These are phyloP conservation scores for Amaranthus hypochondriacus DNA, from an alignment of 148 eudicot genomes.

Conservation along the genomic window DNA sequence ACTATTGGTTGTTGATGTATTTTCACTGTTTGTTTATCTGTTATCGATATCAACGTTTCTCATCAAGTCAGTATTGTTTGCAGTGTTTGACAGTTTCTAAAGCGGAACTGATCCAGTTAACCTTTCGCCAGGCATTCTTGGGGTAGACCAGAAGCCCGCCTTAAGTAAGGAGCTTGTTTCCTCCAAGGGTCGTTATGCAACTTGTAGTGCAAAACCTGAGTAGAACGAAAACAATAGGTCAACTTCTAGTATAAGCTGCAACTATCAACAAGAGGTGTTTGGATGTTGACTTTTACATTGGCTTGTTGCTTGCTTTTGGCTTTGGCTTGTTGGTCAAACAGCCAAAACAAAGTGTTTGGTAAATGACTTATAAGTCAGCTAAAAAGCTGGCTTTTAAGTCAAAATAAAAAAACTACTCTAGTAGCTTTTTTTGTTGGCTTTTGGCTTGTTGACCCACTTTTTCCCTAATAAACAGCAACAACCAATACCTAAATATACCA, in stretches of 20 bases:
- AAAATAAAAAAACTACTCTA: too few species aligned
- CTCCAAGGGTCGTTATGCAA: slow-evolving; percentile 85
- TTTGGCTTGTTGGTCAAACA: too few species aligned
- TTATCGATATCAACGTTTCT: not conserved
- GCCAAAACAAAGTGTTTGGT: too few species aligned
- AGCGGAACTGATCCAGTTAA: slow-evolving; percentile 4
- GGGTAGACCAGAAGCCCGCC: slow-evolving; percentile 50
- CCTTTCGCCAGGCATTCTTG: slow-evolving; percentile 38
- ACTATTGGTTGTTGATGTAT: not conserved
- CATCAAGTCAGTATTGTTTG: not conserved
- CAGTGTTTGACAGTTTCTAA: not conserved
- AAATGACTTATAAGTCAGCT: too few species aligned
- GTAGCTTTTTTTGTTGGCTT: too few species aligned
- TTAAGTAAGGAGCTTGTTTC: slow-evolving; percentile 23
- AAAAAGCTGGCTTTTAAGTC: too few species aligned
- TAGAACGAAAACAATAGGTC: slow-evolving; percentile 8
- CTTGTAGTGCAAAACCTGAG: slow-evolving; percentile 75
- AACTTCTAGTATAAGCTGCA: slow-evolving; percentile 2
- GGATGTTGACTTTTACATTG: too few species aligned
- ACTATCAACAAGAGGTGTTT: too few species aligned
- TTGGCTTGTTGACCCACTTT: too few species aligned
- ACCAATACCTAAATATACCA: too few species aligned
- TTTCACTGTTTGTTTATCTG: not conserved
- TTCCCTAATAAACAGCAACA: too few species aligned
- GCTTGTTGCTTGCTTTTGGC: too few species aligned